Base-by-base conservation (phyloP, 73 alveolate species). In the Uronychia binucleata region DNA sequence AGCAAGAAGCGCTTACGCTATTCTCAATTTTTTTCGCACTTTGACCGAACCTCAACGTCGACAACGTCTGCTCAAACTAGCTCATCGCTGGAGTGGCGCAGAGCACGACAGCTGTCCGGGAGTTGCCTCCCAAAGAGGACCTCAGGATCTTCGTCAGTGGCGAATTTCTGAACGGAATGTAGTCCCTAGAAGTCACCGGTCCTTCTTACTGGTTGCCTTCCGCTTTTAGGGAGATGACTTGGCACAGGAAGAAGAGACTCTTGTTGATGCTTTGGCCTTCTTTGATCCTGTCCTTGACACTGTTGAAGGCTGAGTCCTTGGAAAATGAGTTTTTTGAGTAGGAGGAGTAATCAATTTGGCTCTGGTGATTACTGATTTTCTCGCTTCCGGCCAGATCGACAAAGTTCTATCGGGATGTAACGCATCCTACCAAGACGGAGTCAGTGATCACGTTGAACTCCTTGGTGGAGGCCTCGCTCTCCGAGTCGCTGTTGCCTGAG, bases 371-470 rank as follows among this genome's bases (percentile, higher is more conserved):
- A 31, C 97, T 90, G 29, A 96, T 89, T 75, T 96, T 96, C 84
- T 98, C 99, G 79, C 99, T 94, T 27, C 99, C 99, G 1, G 99
- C 99, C 46, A 98, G 90, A 90, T 98, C 99, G 13, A 98, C 99
- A 92, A 98, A 94, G 77, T 94, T 94, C n/a, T n/a, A n/a, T n/a
- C n/a, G n/a, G n/a, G 28, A 78, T 78, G 26, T 8, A 78, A 27
- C 33, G 8, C 34, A 29, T 26, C 46, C 29, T 78, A 78, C 59
- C 30, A 90, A 57, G 30, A 92, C 90, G 13, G 96, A 89, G 74
- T 93, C 97, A 30, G 96, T 94, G 29, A 94, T 94, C 34, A 82
- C 77, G 57, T 77, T 88, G 28, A 27, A 75, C 0, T 81, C 90
- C 14, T 77, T 59, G n/a, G 74, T 30, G 0, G 34, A 26, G 33